A percentile compares a stretch with the other conserved stretches of the same genome.
These are phyloP conservation scores for Trichoderma arundinaceum DNA, from an alignment of 2,329 filamentous ascomycete genomes.

Conservation along the genomic window DNA sequence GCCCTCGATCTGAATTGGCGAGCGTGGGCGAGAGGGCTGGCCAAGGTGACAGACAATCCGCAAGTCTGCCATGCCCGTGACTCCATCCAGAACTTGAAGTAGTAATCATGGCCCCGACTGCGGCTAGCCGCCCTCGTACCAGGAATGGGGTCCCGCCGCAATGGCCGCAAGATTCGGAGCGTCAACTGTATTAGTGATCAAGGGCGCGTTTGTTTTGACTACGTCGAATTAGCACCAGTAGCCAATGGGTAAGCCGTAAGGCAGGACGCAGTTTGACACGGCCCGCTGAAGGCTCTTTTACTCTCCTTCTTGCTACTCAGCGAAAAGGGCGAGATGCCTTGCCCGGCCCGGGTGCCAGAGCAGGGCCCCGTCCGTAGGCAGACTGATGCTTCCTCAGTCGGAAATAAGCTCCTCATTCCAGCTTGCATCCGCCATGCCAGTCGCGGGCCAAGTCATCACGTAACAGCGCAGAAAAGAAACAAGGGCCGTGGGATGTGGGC, in stretches of 20 bases:
- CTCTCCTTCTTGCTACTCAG: too few relatives aligned
- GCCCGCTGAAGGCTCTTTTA: too few relatives aligned
- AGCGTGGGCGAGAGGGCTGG: too few relatives aligned
- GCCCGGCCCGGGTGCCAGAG: too few relatives aligned
- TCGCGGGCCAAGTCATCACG: slow-evolving; percentile 22
- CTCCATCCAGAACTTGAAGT: neutral
- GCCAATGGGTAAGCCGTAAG: neutral
- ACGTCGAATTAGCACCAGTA: neutral
- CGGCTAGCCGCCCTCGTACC: slow-evolving; percentile 10
- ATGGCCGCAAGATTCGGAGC: neutral
- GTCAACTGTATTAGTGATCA: too few relatives aligned
- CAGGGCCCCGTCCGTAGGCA: too few relatives aligned
- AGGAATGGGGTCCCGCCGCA: neutral
- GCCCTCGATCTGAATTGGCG: neutral
- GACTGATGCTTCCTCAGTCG: neutral
- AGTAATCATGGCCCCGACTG: slow-evolving; percentile 13
- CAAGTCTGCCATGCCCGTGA: neutral
- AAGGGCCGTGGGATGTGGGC: neutral
- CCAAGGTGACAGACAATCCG: neutral
- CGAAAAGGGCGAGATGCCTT: too few relatives aligned
- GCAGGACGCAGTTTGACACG: too few relatives aligned
- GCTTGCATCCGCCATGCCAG: slow-evolving; percentile 21
- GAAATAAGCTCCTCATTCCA: slow-evolving; percentile 30
- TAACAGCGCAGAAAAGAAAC: neutral
- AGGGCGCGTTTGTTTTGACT: neutral